phyloP scores from a whole-genome alignment of 1,284 basidiomycete species.

The Earliella scabrosa region DNA sequence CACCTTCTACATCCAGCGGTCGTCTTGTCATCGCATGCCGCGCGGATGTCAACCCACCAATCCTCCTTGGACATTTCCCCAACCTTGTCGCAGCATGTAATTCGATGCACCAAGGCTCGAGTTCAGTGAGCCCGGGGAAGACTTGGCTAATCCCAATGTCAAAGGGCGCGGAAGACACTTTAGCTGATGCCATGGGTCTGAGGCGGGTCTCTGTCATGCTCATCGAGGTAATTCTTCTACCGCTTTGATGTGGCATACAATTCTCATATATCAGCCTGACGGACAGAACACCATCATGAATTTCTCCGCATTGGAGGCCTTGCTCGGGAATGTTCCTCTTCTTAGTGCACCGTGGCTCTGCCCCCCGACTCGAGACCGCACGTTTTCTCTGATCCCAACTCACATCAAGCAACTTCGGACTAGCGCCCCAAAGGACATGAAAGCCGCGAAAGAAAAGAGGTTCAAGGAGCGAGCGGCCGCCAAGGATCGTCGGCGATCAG shows the following conservation, averaged over 20 bases:
- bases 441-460: constrained; percentile 67
- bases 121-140: constrained; percentile 14
- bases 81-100: constrained; percentile 77
- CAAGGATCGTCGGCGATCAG: constrained; percentile 34
- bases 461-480: constrained; percentile 57
- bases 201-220: constrained; percentile 74
- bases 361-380: constrained; percentile 16
- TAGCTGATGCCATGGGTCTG: constrained; percentile 70
- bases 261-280: background rate
- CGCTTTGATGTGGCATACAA: background rate
- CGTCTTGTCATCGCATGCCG: constrained; percentile 67
- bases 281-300: constrained; percentile 44
- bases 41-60: constrained; percentile 73
- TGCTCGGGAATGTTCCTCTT: constrained; percentile 53
- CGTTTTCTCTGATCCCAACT: constrained; percentile 60
- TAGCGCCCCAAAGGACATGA: constrained; percentile 80
- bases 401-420: constrained; percentile 89
- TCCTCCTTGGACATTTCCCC: constrained; percentile 73
- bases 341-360: constrained; percentile 70
- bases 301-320: constrained; percentile 40
- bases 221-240: constrained; percentile 47
- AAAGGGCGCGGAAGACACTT: constrained; percentile 64
- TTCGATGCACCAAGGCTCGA: constrained; percentile 35
- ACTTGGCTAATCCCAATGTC: constrained; percentile 75
- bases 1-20: constrained; percentile 30